Evolutionary conservation across 1,139 yeast species (phyloP), one percentile per base, ranked within the genome.

Genomic region (Geotrichum klebahnii): DNA sequence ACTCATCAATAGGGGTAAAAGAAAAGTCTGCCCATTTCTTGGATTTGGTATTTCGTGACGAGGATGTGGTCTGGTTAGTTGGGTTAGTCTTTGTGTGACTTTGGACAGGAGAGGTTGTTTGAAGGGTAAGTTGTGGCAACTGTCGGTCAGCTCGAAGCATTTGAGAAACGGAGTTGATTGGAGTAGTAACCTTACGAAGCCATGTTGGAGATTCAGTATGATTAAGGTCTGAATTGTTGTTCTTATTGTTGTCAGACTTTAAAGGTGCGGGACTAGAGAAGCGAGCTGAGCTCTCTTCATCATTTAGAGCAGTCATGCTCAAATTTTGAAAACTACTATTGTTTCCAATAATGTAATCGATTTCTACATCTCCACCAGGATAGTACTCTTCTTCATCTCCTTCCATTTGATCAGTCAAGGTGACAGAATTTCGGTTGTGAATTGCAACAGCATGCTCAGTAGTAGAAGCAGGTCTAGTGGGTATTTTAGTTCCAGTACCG

Each of bases 271-370:
- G n/a, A n/a, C n/a, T n/a, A n/a, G 29, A 26, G 10, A 10, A 26
- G 10, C 29, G 29, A 12, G n/a, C n/a, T 10, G 34, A 5, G 34
- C 14, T 31, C n/a, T 31, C 34, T n/a, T 31, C 34, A 16, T 31
- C 34, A 16, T 8, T 31, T 9, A 31, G 5, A n/a, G 16, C 16
- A 31, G 16, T 31, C 16, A 10, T 31, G n/a, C 16, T 31, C 5
- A 5, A 5, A 5, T 16, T 31, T 8, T 31, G 12, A n/a, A n/a
- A n/a, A n/a, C n/a, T n/a, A n/a, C n/a, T n/a, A 12, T 14, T 19
- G 29, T 33, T 39, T 4, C 28, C 29, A 16, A 38, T 46, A n/a
- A 46, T 29, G 19, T 46, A 46, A 35, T 46, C 49, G 23, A 46
- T 46, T 32, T 46, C 49, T 8, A 39, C 16, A 32, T 38, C 49